Base-by-base conservation (phyloP, 768 basidiomycete genomes). In the Lentinula sp. region DNA sequence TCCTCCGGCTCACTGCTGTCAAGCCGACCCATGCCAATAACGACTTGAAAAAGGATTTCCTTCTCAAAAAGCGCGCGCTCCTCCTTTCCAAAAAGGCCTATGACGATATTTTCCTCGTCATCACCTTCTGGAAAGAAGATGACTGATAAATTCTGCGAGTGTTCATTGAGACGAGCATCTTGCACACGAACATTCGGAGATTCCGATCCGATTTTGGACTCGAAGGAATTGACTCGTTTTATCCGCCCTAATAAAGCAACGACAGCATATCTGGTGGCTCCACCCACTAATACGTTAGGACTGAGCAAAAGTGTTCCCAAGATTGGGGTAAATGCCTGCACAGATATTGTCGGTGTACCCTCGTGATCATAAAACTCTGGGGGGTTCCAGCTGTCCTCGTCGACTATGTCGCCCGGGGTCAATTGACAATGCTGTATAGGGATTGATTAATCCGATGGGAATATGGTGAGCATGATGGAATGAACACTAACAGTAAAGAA, bases 301-400 rank as follows among this genome's bases (percentile, higher is more conserved):
- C 88, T 93, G 49, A 98, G 84, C 13, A 98, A 81, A 32, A 98
- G 77, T 0, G 91, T 90, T 46, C 92, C 95, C 34, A 98, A 81
- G 53, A 97, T 88, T 11, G 93, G 92, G 2, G 94, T 97, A 72
- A 98, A 98, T 4, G 89, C 84, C 67, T 91, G 88, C 2, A 92
- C 90, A 42, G 87, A 83, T 49, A 98, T 85, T 50, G 75, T 66
- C 73, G 82, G 73, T 70, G 4, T 71, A 66, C 11, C 74, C 70
- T 5, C 74, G 69, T 15, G 75, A 73, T 55, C 52, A 23, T 43
- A 66, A 23, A 57, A 61, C 23, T 42, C 35, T 43, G 46, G 43
- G 56, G 39, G 62, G 46, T 59, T 37, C 48, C 16, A 9, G 32
- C 49, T 61, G 34, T 61, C 45, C 34, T 48, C 54, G 54, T 45